Evolutionary conservation across 1,139 yeast genomes (phyloP), one percentile per base, ranked within the genome.

Genomic region (Yamadazyma oceani): DNA sequence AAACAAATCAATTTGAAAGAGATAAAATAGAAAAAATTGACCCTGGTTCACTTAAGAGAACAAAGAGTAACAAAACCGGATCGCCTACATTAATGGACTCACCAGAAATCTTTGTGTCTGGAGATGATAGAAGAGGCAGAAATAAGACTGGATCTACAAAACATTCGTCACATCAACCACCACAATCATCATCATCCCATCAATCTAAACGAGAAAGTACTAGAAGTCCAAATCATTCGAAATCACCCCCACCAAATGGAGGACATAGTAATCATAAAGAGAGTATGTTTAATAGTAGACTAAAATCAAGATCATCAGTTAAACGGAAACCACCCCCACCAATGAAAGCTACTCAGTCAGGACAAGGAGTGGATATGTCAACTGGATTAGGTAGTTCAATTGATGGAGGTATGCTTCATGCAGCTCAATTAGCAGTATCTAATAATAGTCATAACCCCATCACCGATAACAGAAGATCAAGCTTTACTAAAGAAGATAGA

Each of bases 391-490:
- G 59, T 19, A 41, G 43, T 23, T 44, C 50, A 2, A 26, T 44
- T 9, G 50, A 46, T 19, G 51, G 53, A 34, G 71, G 60, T 3
- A 63, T 57, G 43, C 50, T 71, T 17, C 69, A 66, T 39, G 77
- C 76, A 11, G 75, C 75, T 2, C 69, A 68, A 44, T 55, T 68
- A 39, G 78, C 77, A 1, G 77, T 75, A 3, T 64, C 75, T 5
- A 58, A 65, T 35, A 58, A 56, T 37, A 50, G 63, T 8, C 55
- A 52, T 21, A 34, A 41, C 14, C 40, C 55, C 21, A 35, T 57
- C n/a, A 51, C 60, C 7, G 50, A 54, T 35, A 55, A 54, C 40
- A 51, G 69, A 43, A 56, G 69, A 34, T 62, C 72, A 12, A 68
- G 73, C 42, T 64, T 69, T 44, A 55, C 68, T 23, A 66, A 63